These are phyloP conservation scores for Dissoconium aciculare DNA, from an alignment of 2,329 filamentous ascomycete species.

Conservation along the genomic window DNA sequence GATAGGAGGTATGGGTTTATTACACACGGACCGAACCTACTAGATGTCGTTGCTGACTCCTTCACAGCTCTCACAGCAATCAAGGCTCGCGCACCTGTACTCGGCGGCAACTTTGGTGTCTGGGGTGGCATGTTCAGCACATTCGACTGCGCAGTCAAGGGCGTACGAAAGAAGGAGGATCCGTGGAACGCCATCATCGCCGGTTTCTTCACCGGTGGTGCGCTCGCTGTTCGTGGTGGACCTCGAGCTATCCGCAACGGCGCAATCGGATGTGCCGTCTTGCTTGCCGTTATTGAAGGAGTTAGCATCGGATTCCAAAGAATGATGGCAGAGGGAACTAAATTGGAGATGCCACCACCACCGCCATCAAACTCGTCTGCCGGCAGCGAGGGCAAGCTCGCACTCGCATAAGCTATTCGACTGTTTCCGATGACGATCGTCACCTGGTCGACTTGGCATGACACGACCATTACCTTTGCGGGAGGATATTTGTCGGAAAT, in stretches of 20 bases:
- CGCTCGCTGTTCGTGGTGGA: constrained; percentile 81
- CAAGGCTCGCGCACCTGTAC: constrained; percentile 89
- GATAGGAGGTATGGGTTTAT: constrained; percentile 49
- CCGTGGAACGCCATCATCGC: constrained; percentile 96
- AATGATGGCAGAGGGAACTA: constrained; percentile 82
- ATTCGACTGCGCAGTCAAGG: constrained; percentile 94
- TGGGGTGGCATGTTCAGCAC: constrained; percentile 95
- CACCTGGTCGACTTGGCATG: too few relatives aligned
- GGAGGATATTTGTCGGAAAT: too few relatives aligned
- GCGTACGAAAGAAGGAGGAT: constrained; percentile 78
- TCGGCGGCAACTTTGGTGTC: constrained; percentile 94
- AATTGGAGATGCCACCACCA: constrained; percentile 48
- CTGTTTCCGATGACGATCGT: too few relatives aligned
- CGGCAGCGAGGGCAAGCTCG: constrained; percentile 20
- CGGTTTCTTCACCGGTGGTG: constrained; percentile 89
- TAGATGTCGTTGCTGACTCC: neutral
- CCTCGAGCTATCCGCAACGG: constrained; percentile 85
- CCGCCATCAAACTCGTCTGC: constrained; percentile 21
- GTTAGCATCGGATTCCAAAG: constrained; percentile 91
- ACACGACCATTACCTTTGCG: too few relatives aligned
- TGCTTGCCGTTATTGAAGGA: constrained; percentile 91
- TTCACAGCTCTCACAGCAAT: constrained; percentile 66
- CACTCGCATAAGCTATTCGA: constrained; percentile 8
- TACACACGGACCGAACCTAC: neutral
- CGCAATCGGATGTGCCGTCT: constrained; percentile 86